Evolutionary conservation across 495 filamentous ascomycete species (phyloP).

Genomic region (Umbilicaria muhlenbergii): DNA sequence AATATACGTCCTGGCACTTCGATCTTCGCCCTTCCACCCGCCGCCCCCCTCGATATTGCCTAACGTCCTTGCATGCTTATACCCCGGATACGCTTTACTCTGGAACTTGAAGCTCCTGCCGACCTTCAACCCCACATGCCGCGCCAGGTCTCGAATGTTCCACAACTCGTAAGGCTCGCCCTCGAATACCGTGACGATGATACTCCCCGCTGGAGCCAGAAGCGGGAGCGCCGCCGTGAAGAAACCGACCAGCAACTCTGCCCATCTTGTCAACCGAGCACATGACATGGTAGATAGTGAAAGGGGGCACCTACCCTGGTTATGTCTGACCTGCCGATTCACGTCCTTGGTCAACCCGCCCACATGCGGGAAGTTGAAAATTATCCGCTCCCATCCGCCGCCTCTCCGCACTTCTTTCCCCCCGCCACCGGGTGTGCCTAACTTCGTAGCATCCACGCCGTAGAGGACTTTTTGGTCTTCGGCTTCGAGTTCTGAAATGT

Average conservation of each 20-base stretch:
- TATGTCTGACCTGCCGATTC: conserved; percentile 81
- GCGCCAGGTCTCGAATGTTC: conserved; percentile 77
- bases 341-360: conserved; percentile 85
- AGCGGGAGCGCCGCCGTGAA: conserved; percentile 47
- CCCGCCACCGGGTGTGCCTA: conserved; percentile 28
- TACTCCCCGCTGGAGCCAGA: conserved; percentile 39
- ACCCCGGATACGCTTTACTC: conserved; percentile 61
- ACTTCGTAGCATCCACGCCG: conserved; percentile 58
- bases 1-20: conserved; percentile 60
- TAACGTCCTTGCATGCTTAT: conserved; percentile 74
- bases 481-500: conserved; percentile 36
- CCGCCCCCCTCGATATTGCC: conserved; percentile 52
- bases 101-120: conserved; percentile 65
- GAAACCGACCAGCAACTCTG: conserved; percentile 66
- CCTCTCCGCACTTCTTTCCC: conserved; percentile 28
- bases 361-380: conserved; percentile 96
- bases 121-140: conserved; percentile 62
- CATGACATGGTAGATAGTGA: not conserved
- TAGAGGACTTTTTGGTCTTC: conserved; percentile 39
- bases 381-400: conserved; percentile 51
- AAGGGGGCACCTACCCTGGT: conserved; percentile 59
- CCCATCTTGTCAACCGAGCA: not conserved
- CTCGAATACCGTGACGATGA: conserved; percentile 82
- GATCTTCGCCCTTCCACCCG: conserved; percentile 67
- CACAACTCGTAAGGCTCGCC: conserved; percentile 86